Conservation (phyloP, 306 rosid species). For the Lupinus albus region DNA sequence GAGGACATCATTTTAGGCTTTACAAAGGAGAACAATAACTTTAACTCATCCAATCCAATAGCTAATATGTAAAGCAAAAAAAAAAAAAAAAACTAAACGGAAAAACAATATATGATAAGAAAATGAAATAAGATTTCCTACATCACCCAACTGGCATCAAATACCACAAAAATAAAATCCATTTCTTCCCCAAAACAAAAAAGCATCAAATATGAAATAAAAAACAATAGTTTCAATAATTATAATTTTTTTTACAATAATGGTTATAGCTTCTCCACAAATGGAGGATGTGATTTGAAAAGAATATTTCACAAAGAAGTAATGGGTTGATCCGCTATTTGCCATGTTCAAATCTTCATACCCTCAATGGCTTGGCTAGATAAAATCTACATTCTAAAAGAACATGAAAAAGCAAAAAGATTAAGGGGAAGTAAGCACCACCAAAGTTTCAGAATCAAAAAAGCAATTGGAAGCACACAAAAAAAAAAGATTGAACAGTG, state of each 20-base stretch:
- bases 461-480: no score
- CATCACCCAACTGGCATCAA: constrained; percentile 32
- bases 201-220: not conserved
- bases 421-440: constrained; percentile 25
- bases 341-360: constrained; percentile 26
- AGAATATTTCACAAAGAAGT: no score
- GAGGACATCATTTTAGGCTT: constrained; percentile 42
- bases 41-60: constrained; percentile 38
- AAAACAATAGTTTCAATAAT: no score
- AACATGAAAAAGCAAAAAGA: no score
- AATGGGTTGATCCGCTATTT: constrained; percentile 35
- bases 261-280: no score
- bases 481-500: no score
- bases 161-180: constrained; percentile 11
- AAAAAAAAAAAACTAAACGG: constrained; percentile 11
- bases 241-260: no score
- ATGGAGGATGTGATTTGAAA: constrained; percentile 18
- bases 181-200: not conserved
- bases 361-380: constrained; percentile 9
- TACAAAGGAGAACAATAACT: constrained; percentile 39
- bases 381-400: no score
- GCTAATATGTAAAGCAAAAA: constrained; percentile 30
- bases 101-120: not conserved
- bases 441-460: constrained; percentile 18
- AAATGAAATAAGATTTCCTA: constrained; percentile 12